Evolutionary conservation across 805 yeast species (phyloP).

Genomic region (Kazachstania kunashirensis): DNA sequence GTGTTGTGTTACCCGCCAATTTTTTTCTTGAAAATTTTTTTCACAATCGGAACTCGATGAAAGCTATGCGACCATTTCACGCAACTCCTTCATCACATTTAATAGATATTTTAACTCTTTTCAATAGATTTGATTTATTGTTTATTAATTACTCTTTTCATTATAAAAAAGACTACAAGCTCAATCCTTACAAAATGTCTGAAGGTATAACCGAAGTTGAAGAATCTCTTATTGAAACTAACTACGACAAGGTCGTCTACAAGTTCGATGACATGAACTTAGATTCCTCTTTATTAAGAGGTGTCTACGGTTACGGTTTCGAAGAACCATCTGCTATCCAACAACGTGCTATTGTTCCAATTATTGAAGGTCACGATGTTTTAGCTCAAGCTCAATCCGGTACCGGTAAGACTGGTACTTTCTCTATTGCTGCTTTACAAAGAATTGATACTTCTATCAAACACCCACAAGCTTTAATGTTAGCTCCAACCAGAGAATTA

Average conservation of each 20-base stretch:
- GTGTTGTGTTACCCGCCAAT: not conserved
- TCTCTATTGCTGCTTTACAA: constrained; percentile 73
- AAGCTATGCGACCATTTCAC: too few relatives aligned
- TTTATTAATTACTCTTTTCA: not conserved
- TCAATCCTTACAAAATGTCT: constrained; percentile 15
- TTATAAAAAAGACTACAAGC: not conserved
- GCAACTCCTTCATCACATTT: too few relatives aligned
- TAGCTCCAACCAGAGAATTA: constrained; percentile 96
- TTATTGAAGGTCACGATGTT: constrained; percentile 88
- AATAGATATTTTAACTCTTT: too few relatives aligned
- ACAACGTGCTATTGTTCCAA: constrained; percentile 93
- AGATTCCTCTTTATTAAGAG: constrained; percentile 50
- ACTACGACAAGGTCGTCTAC: constrained; percentile 84
- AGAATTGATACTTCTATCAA: constrained; percentile 62
- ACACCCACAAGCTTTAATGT: constrained; percentile 83
- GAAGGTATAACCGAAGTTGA: constrained; percentile 76
- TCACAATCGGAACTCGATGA: too few relatives aligned
- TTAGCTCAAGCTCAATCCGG: constrained; percentile 99
- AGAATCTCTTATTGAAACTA: constrained; percentile 77
- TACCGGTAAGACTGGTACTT: constrained; percentile 98
- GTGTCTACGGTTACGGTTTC: constrained; percentile 83
- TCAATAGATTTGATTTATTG: too few relatives aligned
- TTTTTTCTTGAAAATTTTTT: not conserved
- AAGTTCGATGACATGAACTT: constrained; percentile 73
- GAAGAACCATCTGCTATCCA: constrained; percentile 97